Base-by-base conservation (phyloP, 306 rosid genomes). In the Cucumis melo region DNA sequence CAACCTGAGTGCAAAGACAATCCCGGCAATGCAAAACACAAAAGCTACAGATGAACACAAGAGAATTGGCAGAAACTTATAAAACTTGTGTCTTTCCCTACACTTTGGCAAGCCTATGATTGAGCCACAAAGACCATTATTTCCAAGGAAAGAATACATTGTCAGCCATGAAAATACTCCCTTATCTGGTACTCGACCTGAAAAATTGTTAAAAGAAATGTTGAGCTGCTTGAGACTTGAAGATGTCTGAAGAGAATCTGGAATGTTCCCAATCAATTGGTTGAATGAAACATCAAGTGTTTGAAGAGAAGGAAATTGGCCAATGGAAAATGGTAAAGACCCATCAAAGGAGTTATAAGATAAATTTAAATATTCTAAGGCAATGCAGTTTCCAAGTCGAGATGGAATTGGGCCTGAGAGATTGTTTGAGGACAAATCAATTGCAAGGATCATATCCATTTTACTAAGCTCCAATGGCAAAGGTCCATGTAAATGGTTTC, bases 371-470 rank as follows among this genome's bases (percentile, higher is more conserved):
- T 79, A 74, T 76, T 94, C 97, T 7, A 94, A 70, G 41, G 96
- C 98, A 81, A 88, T 84, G 88, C 95, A 90, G 74, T 89, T 91
- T 62, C 83, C 92, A n/a, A 94, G 81, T 19, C 90, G 97, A 38
- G 93, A 85, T 1, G 96, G 91, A 73, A 94, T 85, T 41, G 81
- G 76, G 23, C 91, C 86, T 2, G 91, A 87, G 80, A 94, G 86
- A 73, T 91, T 89, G 83, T 94, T 94, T 60, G 78, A 74, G 32
- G 98, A 94, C 60, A 94, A 74, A 58, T 94, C 98, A 71, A 94
- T 83, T 24, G 93, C 91, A 23, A 89, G 87, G 24, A 94, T 90
- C 98, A 94, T 91, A 50, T 91, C 93, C 96, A 94, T 94, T 88
- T 94, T 91, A 73, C 95, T 89, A 34, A 94, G 83, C 83, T 94